A percentile compares a stretch with the other conserved stretches of the same genome.
These are phyloP conservation scores for Saccharomyces mikatae DNA, from an alignment of 805 yeast genomes.

Conservation along the genomic window DNA sequence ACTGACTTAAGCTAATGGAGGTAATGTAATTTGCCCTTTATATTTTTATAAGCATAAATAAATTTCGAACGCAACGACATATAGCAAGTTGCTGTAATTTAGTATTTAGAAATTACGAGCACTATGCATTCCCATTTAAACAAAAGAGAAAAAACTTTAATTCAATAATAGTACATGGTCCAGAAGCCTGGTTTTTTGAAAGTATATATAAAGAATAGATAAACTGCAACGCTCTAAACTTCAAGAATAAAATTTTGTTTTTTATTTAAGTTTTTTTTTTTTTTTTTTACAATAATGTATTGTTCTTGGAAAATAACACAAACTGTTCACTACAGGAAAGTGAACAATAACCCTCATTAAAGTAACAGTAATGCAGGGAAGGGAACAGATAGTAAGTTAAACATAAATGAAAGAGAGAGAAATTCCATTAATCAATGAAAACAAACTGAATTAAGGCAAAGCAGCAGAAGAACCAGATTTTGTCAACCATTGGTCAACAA, in stretches of 20 bases:
- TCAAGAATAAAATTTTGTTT: not conserved
- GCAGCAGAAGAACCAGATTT: conserved; percentile 42
- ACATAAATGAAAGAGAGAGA: not conserved
- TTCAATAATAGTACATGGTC: not conserved
- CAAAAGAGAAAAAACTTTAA: not conserved
- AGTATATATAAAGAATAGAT: not conserved
- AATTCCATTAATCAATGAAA: not conserved
- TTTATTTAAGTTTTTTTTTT: not conserved
- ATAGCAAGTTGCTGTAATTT: not conserved
- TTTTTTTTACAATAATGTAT: not conserved
- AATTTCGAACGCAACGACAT: not conserved
- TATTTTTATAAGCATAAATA: not conserved
- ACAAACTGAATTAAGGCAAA: conserved; percentile 12
- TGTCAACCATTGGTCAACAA: conserved; percentile 54
- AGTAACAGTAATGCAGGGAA: not conserved
- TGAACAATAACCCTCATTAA: not conserved
- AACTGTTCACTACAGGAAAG: not conserved
- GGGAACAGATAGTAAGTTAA: not conserved
- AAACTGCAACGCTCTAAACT: not conserved
- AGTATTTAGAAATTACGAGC: not conserved
- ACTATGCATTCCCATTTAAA: not conserved
- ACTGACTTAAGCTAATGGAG: conserved; percentile 10
- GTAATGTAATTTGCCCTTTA: not conserved
- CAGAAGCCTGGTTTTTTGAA: not conserved
- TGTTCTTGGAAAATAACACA: not conserved